Base-by-base conservation (phyloP, 2,329 filamentous ascomycete species). In the Helotiales sp. region DNA sequence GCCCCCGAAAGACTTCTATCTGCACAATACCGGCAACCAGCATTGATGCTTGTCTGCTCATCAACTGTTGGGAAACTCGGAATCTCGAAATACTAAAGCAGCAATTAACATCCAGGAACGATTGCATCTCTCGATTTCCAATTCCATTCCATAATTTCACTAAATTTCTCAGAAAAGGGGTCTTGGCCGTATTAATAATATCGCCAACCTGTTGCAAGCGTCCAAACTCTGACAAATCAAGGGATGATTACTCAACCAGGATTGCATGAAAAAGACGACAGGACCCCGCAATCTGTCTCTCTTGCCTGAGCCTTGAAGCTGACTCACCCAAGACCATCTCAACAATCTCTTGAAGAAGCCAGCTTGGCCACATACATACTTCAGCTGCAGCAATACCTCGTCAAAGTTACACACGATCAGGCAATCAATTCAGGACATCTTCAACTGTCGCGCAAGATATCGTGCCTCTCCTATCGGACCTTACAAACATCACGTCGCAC, bases 161-260 rank as follows among this genome's bases (percentile, higher is more conserved):
- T 57, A 24, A 57, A 17, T 11, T 15, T 40, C 24, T 7, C 6
- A 55, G 30, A 22, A 34, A 55, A 40, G 20, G 11, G 32, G 32
- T 26, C 13, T 37, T 10, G n/a, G 30, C 15, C 40, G 32, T 24
- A 37, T 24, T 57, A 24, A 22, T 24, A 22, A 24, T 40, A 24
- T 40, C n/a, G 34, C 17, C 13, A 57, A 57, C n/a, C n/a, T n/a
- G n/a, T n/a, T n/a, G n/a, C n/a, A n/a, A n/a, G n/a, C n/a, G n/a
- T n/a, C n/a, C n/a, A n/a, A n/a, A n/a, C n/a, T n/a, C n/a, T 57
- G 24, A 57, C 54, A 34, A 57, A 57, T 57, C 54, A 24, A 11
- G n/a, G 10, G 54, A 2, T 37, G 54, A 57, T 57, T 57, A 57
- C 54, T 57, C 54, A 57, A 30, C 17, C 8, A 26, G 52, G 52